Conservation (phyloP, 2,329 filamentous ascomycete genomes). For the Epichloe elymi region DNA sequence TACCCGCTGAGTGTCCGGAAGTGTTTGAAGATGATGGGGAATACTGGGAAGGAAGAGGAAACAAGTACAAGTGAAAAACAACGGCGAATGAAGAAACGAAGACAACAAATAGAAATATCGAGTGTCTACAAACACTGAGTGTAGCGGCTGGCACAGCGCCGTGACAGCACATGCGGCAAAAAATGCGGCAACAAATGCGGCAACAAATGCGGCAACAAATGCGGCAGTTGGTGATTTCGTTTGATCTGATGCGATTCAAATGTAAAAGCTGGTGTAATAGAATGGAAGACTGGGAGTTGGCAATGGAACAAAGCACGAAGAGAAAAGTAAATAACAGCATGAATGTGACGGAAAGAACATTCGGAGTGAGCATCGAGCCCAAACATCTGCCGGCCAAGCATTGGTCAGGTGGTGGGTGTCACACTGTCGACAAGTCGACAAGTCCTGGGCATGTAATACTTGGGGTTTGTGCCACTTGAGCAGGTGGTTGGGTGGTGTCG, state of each 20-base stretch:
- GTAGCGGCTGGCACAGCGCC: neutral
- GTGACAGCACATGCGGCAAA: neutral
- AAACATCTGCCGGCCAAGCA: conserved; percentile 1
- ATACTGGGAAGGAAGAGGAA: neutral
- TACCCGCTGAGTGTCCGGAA: neutral
- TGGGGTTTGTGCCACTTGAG: neutral
- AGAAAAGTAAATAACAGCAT: neutral
- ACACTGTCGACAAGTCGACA: neutral
- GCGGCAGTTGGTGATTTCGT: neutral
- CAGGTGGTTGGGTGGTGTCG: neutral
- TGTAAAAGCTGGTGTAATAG: neutral
- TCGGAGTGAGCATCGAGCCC: neutral
- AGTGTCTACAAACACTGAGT: neutral
- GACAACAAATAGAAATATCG: neutral
- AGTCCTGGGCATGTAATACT: neutral
- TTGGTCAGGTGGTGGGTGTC: conserved; percentile 5
- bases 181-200: neutral
- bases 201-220: neutral
- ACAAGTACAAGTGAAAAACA: neutral
- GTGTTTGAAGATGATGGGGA: neutral
- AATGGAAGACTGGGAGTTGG: neutral
- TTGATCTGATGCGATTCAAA: neutral
- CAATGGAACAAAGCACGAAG: neutral
- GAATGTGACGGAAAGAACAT: neutral
- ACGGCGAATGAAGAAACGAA: neutral